phyloP scores from a whole-genome alignment of 1,139 yeast species.

The Yamadazyma aaseri region DNA sequence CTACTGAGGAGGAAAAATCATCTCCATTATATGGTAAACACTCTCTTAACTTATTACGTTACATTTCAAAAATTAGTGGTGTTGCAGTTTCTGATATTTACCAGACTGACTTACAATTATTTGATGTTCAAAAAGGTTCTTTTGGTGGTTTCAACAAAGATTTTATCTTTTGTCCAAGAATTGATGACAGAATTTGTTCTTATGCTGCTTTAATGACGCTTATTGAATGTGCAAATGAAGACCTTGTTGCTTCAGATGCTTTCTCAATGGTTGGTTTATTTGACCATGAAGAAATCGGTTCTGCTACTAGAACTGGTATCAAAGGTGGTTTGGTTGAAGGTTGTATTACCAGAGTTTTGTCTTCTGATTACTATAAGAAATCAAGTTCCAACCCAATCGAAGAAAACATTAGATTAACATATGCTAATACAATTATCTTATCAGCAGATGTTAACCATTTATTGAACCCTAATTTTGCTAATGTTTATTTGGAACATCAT shows the following conservation, averaged over 20 bases:
- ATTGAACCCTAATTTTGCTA: conserved; percentile 42
- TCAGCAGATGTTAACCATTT: conserved; percentile 51
- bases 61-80: conserved; percentile 29
- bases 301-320: conserved; percentile 43
- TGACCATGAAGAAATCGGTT: conserved; percentile 47
- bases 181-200: conserved; percentile 47
- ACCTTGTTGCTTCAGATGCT: conserved; percentile 25
- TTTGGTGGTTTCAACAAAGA: conserved; percentile 42
- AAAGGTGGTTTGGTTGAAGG: conserved; percentile 38
- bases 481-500: conserved; percentile 37
- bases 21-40: conserved; percentile 42
- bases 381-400: conserved; percentile 17
- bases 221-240: conserved; percentile 22
- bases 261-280: conserved; percentile 39
- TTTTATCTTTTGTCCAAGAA: conserved; percentile 43
- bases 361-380: conserved; percentile 20
- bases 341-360: conserved; percentile 33
- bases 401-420: conserved; percentile 24
- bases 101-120: conserved; percentile 41
- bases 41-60: conserved; percentile 35
- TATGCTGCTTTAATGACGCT: conserved; percentile 40
- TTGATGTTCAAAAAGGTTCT: conserved; percentile 39
- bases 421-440: conserved; percentile 37
- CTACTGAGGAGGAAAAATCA: conserved; percentile 31
- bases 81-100: conserved; percentile 26